Evolutionary conservation across 2,329 filamentous ascomycete species (phyloP), one percentile per base, ranked within the genome.

Genomic region (Neonectria faginata): DNA sequence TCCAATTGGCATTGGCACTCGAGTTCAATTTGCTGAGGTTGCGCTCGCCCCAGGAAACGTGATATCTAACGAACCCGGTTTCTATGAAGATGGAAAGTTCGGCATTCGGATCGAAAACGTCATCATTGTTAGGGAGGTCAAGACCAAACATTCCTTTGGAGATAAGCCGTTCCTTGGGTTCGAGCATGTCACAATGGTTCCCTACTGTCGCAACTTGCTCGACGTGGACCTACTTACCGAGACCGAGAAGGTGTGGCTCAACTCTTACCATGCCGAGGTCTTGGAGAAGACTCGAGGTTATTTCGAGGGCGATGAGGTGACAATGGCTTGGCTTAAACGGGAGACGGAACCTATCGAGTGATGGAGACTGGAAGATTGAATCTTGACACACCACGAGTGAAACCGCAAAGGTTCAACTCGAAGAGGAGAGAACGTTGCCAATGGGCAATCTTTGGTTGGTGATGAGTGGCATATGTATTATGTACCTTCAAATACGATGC

Each of bases 81-180:
- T 94, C 81, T 99, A 99, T 78, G 94, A 98, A 79, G 96, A 99
- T 73, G 95, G 94, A 52, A 89, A 89, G 42, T 99, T 97, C 75
- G 96, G 96, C 18, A 96, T 99, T 70, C 91, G 96, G 18, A 97
- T 97, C 74, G 96, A 99, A 80, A 99, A 99, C 78, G 89, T 99
- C 74, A 89, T 97, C 69, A 91, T 98, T 84, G 93, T 97, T 31
- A 91, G 88, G 70, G 94, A 97, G 77, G 91, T 92, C n/a, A 85
- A 94, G 79, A 97, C 95, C 5, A 90, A 90, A 66, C 87, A 97
- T 79, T 89, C 90, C 39, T 98, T 98, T 76, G 95, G 94, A 20
- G 95, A 97, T 73, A 97, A 97, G 82, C 91, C 94, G 2, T 99
- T 92, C 81, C 84, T 98, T 39, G 94, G 94, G 3, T 99, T 99